A percentile compares a stretch with the other conserved stretches of the same genome.
These are phyloP conservation scores for Tolypocladium inflatum DNA, from an alignment of 2,329 filamentous ascomycete genomes.

Conservation along the genomic window DNA sequence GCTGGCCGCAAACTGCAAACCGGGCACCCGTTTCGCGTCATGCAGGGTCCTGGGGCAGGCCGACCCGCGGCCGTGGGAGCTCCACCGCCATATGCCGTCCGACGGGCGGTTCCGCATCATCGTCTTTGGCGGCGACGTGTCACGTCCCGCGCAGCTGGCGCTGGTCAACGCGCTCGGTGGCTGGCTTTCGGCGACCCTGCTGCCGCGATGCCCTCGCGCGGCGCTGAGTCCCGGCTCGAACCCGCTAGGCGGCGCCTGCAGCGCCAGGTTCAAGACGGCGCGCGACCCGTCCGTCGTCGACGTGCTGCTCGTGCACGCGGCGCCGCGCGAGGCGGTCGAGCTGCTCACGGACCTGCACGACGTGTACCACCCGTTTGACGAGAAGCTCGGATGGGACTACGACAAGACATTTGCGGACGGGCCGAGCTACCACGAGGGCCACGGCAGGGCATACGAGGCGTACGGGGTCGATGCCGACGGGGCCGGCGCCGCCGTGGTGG, in stretches of 20 bases:
- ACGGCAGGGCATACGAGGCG: conserved; percentile 40
- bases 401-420: conserved; percentile 47
- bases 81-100: conserved; percentile 45
- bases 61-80: conserved; percentile 45
- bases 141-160: conserved; percentile 27
- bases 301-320: conserved; percentile 50
- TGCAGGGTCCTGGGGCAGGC: conserved; percentile 49
- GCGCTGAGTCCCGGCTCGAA: conserved; percentile 9
- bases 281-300: conserved; percentile 34
- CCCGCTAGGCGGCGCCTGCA: neutral
- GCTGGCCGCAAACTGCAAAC: conserved; percentile 2
- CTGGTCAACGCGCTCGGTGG: conserved; percentile 38
- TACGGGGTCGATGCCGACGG: conserved; percentile 46
- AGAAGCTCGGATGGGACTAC: conserved; percentile 43
- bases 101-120: conserved; percentile 50
- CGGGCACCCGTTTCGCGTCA: conserved; percentile 8
- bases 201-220: conserved; percentile 25
- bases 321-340: conserved; percentile 34
- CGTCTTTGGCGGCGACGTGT: conserved; percentile 53
- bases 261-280: neutral
- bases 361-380: conserved; percentile 35
- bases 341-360: conserved; percentile 41
- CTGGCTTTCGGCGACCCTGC: conserved; percentile 28
- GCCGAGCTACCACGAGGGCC: conserved; percentile 41
- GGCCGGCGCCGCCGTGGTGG: conserved; percentile 45